A percentile compares a stretch with the other conserved stretches of the same genome.
Evolutionary conservation across 1,284 basidiomycete species (phyloP).

Genomic region (Coriolopsis trogii): DNA sequence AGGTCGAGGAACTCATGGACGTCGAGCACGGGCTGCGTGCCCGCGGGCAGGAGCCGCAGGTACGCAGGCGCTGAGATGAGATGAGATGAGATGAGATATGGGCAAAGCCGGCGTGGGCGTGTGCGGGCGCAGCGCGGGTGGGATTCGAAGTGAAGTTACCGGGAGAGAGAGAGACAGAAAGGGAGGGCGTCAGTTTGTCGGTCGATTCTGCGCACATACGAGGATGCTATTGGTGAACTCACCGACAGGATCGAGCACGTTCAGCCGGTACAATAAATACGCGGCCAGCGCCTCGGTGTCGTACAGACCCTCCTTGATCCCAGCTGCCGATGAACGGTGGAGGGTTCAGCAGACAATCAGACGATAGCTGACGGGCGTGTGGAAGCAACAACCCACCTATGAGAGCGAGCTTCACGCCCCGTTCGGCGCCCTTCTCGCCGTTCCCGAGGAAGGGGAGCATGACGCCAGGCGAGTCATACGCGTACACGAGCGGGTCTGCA

Average conservation of each 20-base stretch:
- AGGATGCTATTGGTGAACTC: too few relatives aligned
- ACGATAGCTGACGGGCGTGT: conserved; percentile 9
- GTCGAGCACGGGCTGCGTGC: conserved; percentile 58
- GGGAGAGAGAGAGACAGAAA: too few relatives aligned
- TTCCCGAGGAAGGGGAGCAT: conserved; percentile 96
- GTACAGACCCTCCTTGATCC: conserved; percentile 93
- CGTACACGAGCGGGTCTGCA: conserved; percentile 83
- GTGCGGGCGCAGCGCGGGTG: too few relatives aligned
- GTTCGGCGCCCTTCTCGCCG: conserved; percentile 83
- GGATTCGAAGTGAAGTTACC: too few relatives aligned
- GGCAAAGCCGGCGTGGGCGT: too few relatives aligned
- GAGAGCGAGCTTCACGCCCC: conserved; percentile 90
- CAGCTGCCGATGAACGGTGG: conserved; percentile 56
- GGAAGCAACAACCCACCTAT: conserved; percentile 65
- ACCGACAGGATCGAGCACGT: conserved; percentile 76
- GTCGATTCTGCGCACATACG: too few relatives aligned
- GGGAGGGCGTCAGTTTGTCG: too few relatives aligned
- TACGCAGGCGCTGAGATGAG: conserved; percentile 63
- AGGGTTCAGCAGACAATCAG: conserved; percentile 8
- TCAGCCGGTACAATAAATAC: conserved; percentile 89
- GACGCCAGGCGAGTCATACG: conserved; percentile 95
- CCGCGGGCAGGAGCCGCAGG: conserved; percentile 59
- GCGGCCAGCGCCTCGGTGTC: conserved; percentile 83
- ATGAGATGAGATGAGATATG: not conserved
- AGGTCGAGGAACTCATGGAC: conserved; percentile 66